These are phyloP conservation scores for Gymnopus androsaceus DNA, from an alignment of 1,284 basidiomycete species.

Conservation along the genomic window DNA sequence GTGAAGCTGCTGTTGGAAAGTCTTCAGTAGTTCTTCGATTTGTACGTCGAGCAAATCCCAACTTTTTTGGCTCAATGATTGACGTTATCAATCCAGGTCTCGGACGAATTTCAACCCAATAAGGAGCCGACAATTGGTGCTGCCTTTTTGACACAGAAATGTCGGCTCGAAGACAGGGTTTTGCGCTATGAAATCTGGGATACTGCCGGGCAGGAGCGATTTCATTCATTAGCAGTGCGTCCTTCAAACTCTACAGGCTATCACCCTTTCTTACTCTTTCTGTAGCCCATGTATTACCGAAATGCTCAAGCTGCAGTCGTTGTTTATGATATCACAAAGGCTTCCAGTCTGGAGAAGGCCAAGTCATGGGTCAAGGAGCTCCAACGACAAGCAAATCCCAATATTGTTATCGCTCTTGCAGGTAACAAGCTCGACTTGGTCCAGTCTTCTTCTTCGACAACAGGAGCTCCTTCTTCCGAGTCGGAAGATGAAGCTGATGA, in stretches of 20 bases:
- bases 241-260: constrained; percentile 8
- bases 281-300: constrained; percentile 95
- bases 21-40: constrained; percentile 99
- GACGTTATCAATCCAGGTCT: constrained; percentile 53
- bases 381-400: constrained; percentile 97
- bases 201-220: constrained; percentile 93
- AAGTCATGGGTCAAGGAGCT: constrained; percentile 99
- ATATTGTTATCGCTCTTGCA: constrained; percentile 96
- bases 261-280: constrained; percentile 17
- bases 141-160: constrained; percentile 91
- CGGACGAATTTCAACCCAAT: constrained; percentile 94
- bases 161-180: constrained; percentile 87
- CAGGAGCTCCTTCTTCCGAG: constrained; percentile 54
- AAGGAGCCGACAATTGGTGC: constrained; percentile 99
- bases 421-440: constrained; percentile 97
- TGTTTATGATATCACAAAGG: constrained; percentile 96
- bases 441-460: constrained; percentile 60
- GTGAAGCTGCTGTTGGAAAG: constrained; percentile 99
- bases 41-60: constrained; percentile 53
- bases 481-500: constrained; percentile 85
- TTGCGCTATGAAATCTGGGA: constrained; percentile 97
- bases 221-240: constrained; percentile 87
- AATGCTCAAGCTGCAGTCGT: constrained; percentile 98
- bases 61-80: neutral
- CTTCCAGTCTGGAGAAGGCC: constrained; percentile 94